Conservation (phyloP, 2,329 filamentous ascomycete genomes). For the Fonsecaea nubica region DNA sequence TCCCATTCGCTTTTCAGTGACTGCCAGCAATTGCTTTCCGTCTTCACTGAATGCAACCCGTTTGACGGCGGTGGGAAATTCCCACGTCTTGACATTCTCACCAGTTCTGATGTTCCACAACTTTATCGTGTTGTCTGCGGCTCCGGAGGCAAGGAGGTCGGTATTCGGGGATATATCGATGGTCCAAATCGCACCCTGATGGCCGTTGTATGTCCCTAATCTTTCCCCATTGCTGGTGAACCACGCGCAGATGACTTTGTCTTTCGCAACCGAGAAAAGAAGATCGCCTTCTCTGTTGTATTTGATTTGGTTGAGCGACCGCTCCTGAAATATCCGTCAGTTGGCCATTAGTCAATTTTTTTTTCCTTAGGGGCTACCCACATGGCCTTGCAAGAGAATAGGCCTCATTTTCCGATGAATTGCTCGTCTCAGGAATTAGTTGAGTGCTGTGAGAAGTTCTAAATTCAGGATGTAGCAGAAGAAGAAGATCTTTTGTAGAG, state of each 20-base stretch:
- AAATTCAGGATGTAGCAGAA: neutral
- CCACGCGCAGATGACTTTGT: conserved; percentile 97
- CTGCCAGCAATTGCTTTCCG: conserved; percentile 84
- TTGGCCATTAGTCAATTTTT: conserved; percentile 34
- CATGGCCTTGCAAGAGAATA: conserved; percentile 93
- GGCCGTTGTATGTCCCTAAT: conserved; percentile 93
- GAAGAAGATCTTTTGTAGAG: neutral
- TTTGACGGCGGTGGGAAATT: conserved; percentile 96
- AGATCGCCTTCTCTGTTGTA: conserved; percentile 96
- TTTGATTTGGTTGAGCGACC: conserved; percentile 93
- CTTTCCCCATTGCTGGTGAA: conserved; percentile 97
- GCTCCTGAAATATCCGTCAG: conserved; percentile 64
- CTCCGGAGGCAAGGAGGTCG: conserved; percentile 89
- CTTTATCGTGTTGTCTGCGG: conserved; percentile 97
- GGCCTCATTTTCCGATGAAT: conserved; percentile 73
- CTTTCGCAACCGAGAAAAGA: conserved; percentile 93
- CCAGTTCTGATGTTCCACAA: conserved; percentile 96
- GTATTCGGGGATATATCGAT: conserved; percentile 94
- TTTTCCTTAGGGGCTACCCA: conserved; percentile 42
- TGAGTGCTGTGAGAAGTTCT: neutral
- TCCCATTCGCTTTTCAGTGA: conserved; percentile 98
- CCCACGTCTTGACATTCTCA: conserved; percentile 94
- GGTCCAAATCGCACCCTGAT: conserved; percentile 98
- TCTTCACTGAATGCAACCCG: conserved; percentile 97
- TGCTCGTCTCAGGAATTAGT: conserved; percentile 8